Evolutionary conservation across 2,329 filamentous ascomycete genomes (phyloP).

Genomic region (Ophiocordyceps camponoti-floridani): DNA sequence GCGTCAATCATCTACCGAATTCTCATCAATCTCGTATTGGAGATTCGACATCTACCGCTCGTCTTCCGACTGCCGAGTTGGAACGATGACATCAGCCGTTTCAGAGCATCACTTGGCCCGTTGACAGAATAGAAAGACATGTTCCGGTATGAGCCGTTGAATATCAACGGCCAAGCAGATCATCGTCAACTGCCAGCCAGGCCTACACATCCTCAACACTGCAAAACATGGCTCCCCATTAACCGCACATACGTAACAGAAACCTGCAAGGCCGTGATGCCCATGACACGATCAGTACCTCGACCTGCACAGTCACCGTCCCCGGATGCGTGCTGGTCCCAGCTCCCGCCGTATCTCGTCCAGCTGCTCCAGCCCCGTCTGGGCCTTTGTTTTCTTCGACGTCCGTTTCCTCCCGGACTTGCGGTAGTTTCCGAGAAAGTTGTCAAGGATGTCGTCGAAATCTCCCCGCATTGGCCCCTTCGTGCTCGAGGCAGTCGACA

Average conservation of each 20-base stretch:
- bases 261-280: too few species aligned
- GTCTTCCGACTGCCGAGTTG: too few species aligned
- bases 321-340: constrained; percentile 51
- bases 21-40: too few species aligned
- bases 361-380: constrained; percentile 70
- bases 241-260: too few species aligned
- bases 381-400: constrained; percentile 64
- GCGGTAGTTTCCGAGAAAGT: constrained; percentile 64
- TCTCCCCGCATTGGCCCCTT: constrained; percentile 53
- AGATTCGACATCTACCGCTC: too few species aligned
- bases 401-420: constrained; percentile 49
- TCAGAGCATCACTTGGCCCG: too few species aligned
- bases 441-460: constrained; percentile 83
- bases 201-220: neutral
- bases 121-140: too few species aligned
- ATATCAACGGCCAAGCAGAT: neutral
- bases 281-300: too few species aligned
- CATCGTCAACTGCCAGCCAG: neutral
- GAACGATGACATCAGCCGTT: too few species aligned
- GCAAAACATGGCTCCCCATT: neutral
- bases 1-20: too few species aligned
- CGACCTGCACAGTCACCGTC: constrained; percentile 2
- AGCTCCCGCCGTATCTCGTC: constrained; percentile 74
- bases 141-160: neutral
- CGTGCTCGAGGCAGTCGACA: constrained; percentile 48